Base-by-base conservation (phyloP, 495 filamentous ascomycete genomes). In the Neurospora sp. region DNA sequence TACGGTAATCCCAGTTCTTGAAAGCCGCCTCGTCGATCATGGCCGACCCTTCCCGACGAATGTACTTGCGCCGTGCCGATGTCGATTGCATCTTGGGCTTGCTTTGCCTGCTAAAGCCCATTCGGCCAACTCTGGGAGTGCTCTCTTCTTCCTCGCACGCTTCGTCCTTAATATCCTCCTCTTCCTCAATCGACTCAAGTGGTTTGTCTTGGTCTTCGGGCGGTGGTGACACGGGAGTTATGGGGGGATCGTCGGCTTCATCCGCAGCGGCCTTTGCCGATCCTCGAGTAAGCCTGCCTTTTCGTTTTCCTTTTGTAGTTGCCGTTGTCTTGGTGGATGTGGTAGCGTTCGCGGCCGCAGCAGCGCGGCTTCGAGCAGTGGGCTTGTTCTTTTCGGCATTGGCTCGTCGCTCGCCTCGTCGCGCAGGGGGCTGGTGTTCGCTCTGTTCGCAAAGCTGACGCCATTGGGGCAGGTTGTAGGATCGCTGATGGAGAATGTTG, bases 391-490 rank as follows among this genome's bases (percentile, higher is more conserved):
- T 89, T 71, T 92, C 90, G 74, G 91, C 91, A 76, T 93, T 81
- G 81, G 89, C 83, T n/a, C 96, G 90, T 74, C 96, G 85, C 80
- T 99, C 95, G 68, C 96, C 96, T 78, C 96, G 88, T 73, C 90
- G 91, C n/a, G 96, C 96, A 3, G 96, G 96, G 1, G 95, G 96
- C 77, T 99, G 96, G 78, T 99, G 94, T 74, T 97, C 93, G 79
- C 92, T 92, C 81, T 97, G 93, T 69, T 97, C 91, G 76, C 93
- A 96, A 44, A 98, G 85, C 48, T 90, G 88, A 74, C 93, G 92
- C 96, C 96, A 99, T 81, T 98, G 94, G 1, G 95, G 95, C 9
- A 99, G 85, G 78, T 97, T 99, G 83, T 98, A 99, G 35, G 93
- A 93, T 80, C 96, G 87, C 81, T 96, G 93, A 81, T 96, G 94